phyloP scores from a whole-genome alignment of 2,329 filamentous ascomycete species.

The Colletotrichum horii region DNA sequence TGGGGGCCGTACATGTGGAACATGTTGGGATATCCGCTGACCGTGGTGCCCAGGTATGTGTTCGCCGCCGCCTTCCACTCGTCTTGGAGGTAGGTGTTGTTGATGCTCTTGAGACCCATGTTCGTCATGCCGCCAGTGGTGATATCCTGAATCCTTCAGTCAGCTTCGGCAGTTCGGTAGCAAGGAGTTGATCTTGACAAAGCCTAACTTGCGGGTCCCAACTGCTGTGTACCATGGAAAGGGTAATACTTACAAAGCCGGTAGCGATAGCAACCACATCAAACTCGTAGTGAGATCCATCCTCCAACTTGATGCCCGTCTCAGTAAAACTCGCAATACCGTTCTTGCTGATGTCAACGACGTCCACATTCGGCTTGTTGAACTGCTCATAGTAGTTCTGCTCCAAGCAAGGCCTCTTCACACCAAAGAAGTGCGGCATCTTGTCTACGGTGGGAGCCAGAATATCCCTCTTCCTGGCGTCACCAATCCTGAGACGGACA shows the following conservation, averaged over 20 bases:
- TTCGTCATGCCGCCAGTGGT: constrained; percentile 43
- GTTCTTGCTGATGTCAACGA: constrained; percentile 47
- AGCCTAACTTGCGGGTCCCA: too few species aligned
- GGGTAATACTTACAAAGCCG: constrained; percentile 43
- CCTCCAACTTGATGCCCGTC: constrained; percentile 43
- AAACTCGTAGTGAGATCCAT: constrained; percentile 46
- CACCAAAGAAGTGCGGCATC: constrained; percentile 59
- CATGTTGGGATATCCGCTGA: constrained; percentile 54
- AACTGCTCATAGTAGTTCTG: constrained; percentile 52
- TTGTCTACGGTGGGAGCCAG: constrained; percentile 51
- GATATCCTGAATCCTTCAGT: not conserved
- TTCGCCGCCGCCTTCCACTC: constrained; percentile 45
- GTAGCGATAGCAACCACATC: constrained; percentile 51
- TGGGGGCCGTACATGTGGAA: constrained; percentile 61
- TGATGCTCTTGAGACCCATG: constrained; percentile 47
- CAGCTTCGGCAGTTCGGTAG: not conserved
- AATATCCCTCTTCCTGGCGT: constrained; percentile 53
- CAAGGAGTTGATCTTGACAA: not conserved
- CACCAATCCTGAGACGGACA: constrained; percentile 52
- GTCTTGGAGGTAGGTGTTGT: constrained; percentile 41
- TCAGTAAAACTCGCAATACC: constrained; percentile 44
- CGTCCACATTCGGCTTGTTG: constrained; percentile 45
- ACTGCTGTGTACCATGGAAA: not conserved
- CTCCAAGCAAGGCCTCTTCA: constrained; percentile 53
- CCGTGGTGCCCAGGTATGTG: constrained; percentile 50